These are phyloP conservation scores for Colletotrichum gigasporum DNA, from an alignment of 2,329 filamentous ascomycete genomes.

Conservation along the genomic window DNA sequence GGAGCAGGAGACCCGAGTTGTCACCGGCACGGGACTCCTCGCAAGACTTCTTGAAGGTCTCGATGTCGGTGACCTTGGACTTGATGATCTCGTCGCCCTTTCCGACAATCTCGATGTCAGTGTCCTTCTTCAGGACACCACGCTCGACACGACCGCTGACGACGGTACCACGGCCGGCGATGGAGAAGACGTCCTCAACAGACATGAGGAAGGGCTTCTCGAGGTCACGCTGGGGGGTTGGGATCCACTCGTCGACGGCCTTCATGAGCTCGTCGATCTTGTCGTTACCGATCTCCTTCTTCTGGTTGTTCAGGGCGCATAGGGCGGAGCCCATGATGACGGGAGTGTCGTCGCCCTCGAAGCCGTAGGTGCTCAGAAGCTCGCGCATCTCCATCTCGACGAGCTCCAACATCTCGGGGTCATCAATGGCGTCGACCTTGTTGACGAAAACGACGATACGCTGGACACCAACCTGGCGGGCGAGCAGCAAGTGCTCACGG, in stretches of 20 bases:
- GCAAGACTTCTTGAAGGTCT: constrained; percentile 99
- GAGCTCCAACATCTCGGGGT: constrained; percentile 99
- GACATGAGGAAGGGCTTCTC: constrained; percentile 99
- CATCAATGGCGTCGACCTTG: constrained; percentile 97
- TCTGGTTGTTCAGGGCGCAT: constrained; percentile 88
- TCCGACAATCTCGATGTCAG: constrained; percentile 93
- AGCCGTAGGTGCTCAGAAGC: constrained; percentile 90
- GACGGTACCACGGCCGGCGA: constrained; percentile 93
- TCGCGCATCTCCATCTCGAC: constrained; percentile 99
- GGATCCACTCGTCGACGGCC: constrained; percentile 95
- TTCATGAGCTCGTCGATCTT: constrained; percentile 93
- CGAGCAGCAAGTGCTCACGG: constrained; percentile 95
- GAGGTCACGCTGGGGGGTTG: constrained; percentile 89
- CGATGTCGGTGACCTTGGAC: constrained; percentile 99
- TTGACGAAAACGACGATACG: constrained; percentile 99
- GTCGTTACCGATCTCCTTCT: constrained; percentile 83
- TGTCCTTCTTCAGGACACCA: constrained; percentile 90
- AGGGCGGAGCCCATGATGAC: constrained; percentile 97
- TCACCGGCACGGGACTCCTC: constrained; percentile 96
- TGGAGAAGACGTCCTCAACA: constrained; percentile 92
- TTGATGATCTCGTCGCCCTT: constrained; percentile 85
- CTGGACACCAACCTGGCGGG: constrained; percentile 97
- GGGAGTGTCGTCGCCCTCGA: constrained; percentile 97
- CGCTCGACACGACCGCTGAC: constrained; percentile 97
- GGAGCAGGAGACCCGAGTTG: constrained; percentile 96